Percentiles rank a stretch among this genome's conserved stretches.
Evolutionary conservation across 192 early-diverging fungal genomes (phyloP).

Genomic region (Allomyces javanicus): DNA sequence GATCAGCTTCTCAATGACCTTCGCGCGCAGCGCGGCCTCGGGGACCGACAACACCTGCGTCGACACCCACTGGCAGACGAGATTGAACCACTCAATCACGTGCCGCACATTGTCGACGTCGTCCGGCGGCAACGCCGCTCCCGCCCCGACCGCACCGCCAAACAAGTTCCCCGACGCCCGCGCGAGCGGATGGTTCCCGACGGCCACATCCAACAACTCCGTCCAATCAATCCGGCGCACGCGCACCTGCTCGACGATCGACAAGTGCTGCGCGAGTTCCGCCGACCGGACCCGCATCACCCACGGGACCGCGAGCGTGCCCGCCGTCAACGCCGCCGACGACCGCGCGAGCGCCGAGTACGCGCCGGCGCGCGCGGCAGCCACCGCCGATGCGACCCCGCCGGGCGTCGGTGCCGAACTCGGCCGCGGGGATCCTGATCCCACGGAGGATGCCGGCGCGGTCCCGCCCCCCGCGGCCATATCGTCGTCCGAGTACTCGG

Average conservation of each 20-base stretch:
- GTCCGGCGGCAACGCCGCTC: too few relatives aligned
- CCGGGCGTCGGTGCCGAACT: too few relatives aligned
- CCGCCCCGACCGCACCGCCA: too few relatives aligned
- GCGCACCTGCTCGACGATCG: background rate
- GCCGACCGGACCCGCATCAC: background rate
- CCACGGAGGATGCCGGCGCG: too few relatives aligned
- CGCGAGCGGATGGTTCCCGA: background rate
- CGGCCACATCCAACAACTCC: background rate
- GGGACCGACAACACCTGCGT: slow-evolving; percentile 25
- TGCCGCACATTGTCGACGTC: slow-evolving; percentile 8
- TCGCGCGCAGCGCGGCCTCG: slow-evolving; percentile 20
- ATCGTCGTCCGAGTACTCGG: too few relatives aligned
- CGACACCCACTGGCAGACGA: slow-evolving; percentile 31
- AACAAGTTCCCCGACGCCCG: too few relatives aligned
- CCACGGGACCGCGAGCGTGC: background rate
- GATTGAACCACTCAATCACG: slow-evolving; percentile 18
- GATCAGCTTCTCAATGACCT: slow-evolving; percentile 41
- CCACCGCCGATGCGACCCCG: too few relatives aligned
- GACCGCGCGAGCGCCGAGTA: background rate
- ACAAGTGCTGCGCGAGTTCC: background rate
- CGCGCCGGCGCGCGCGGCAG: too few relatives aligned
- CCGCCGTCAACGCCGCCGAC: background rate
- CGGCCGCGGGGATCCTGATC: too few relatives aligned
- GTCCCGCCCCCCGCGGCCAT: too few relatives aligned
- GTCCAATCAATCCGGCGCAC: background rate